phyloP scores from a whole-genome alignment of 108 stramenopile genomes.

The Nitzschia inconspicua region DNA sequence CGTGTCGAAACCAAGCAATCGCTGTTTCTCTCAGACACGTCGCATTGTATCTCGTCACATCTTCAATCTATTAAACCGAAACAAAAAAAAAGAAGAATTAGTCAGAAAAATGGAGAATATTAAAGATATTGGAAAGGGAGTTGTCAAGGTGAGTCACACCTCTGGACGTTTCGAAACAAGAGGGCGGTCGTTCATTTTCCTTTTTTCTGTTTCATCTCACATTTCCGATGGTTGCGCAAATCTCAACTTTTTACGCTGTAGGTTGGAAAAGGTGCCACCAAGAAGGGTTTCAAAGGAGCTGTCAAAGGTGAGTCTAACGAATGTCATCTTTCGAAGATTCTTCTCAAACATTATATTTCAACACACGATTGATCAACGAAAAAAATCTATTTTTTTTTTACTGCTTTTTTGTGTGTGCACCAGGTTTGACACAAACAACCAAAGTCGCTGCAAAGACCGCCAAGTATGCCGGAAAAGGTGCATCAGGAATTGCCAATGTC shows the following conservation, averaged over 20 bases:
- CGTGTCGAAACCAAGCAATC: too few species aligned
- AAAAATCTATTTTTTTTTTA: neutral
- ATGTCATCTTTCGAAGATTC: neutral
- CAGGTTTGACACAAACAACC: slow-evolving; percentile 24
- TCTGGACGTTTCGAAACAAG: too few species aligned
- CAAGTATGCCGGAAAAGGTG: slow-evolving; percentile 19
- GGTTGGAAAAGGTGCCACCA: slow-evolving; percentile 22
- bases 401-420: neutral
- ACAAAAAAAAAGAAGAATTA: neutral
- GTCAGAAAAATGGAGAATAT: slow-evolving; percentile 26
- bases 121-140: slow-evolving; percentile 23
- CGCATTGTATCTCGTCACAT: neutral
- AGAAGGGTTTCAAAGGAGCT: slow-evolving; percentile 26
- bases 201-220: too few species aligned
- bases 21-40: too few species aligned
- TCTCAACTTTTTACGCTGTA: too few species aligned
- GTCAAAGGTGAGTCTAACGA: slow-evolving; percentile 13
- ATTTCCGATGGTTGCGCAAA: too few species aligned
- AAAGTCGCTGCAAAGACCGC: slow-evolving; percentile 22
- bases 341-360: neutral
- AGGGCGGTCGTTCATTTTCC: too few species aligned
- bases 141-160: slow-evolving; percentile 21
- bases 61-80: too few species aligned
- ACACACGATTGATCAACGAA: neutral
- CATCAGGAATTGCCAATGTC: slow-evolving; percentile 25